Conservation (phyloP, 2,329 filamentous ascomycete genomes). For the Colletotrichum navitas region DNA sequence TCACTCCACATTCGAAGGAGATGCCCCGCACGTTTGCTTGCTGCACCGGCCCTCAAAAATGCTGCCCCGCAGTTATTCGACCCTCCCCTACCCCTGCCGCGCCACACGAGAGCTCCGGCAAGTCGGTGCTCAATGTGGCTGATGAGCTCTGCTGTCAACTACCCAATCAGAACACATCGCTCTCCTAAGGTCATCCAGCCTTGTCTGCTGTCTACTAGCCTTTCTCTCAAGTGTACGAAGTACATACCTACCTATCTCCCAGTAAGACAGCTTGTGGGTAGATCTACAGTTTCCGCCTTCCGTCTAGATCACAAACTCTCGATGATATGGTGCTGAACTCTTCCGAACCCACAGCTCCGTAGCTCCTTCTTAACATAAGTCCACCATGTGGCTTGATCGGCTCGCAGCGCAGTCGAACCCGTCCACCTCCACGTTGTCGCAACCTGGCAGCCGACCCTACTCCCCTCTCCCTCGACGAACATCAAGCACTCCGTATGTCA, state of each 20-base stretch:
- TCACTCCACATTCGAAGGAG: slow-evolving; percentile 2
- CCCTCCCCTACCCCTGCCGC: slow-evolving; percentile 24
- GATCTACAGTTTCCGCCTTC: not conserved
- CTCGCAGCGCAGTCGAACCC: slow-evolving; percentile 77
- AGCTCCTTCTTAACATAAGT: slow-evolving; percentile 35
- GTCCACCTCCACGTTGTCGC: slow-evolving; percentile 60
- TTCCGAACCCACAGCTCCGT: slow-evolving; percentile 26
- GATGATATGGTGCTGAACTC: slow-evolving; percentile 28
- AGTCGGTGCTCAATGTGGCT: slow-evolving; percentile 23
- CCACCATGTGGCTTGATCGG: slow-evolving; percentile 89
- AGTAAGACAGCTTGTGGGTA: slow-evolving; percentile 9
- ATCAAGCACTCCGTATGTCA: slow-evolving; percentile 75
- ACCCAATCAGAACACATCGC: slow-evolving; percentile 34
- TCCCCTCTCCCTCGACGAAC: slow-evolving; percentile 78
- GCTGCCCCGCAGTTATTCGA: slow-evolving; percentile 28
- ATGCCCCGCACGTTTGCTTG: slow-evolving; percentile 40
- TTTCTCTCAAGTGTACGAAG: slow-evolving; percentile 17
- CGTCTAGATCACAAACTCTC: not conserved
- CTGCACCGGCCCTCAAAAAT: slow-evolving; percentile 20
- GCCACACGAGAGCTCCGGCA: slow-evolving; percentile 22
- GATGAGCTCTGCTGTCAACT: not conserved
- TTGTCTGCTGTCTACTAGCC: slow-evolving; percentile 22
- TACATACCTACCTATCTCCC: slow-evolving; percentile 17
- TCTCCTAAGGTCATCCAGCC: slow-evolving; percentile 27
- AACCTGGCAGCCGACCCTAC: slow-evolving; percentile 74